A percentile compares a stretch with the other conserved stretches of the same genome.
phyloP scores from a whole-genome alignment of 495 filamentous ascomycete genomes.

The Thermochaetoides thermophila region DNA sequence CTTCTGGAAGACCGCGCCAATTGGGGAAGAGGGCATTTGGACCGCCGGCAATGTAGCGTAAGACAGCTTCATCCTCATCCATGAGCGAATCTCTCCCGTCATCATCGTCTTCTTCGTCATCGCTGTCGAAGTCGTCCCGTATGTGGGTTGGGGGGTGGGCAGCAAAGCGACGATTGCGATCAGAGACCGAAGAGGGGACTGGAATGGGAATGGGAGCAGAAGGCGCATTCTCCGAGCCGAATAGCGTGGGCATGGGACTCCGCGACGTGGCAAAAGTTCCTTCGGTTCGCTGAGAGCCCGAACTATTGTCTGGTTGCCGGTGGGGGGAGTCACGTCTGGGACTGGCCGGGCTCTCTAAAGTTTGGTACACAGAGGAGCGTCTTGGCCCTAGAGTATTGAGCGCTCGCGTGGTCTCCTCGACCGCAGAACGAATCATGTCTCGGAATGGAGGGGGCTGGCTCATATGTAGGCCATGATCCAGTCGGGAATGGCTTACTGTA shows the following conservation, averaged over 20 bases:
- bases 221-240: neutral
- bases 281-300: no score
- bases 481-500: no score
- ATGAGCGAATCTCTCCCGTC: slow-evolving; percentile 14
- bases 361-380: no score
- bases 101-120: slow-evolving; percentile 8
- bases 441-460: no score
- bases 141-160: neutral
- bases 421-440: no score
- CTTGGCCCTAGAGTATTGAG: no score
- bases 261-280: no score
- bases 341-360: no score
- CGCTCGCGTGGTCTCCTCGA: no score
- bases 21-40: neutral
- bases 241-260: neutral
- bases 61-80: slow-evolving; percentile 12
- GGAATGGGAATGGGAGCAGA: neutral
- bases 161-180: neutral
- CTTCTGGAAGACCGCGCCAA: slow-evolving; percentile 11
- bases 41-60: slow-evolving; percentile 12
- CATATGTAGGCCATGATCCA: no score
- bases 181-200: neutral
- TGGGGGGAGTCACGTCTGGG: no score
- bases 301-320: no score
- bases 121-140: slow-evolving; percentile 1